These are phyloP conservation scores for Globisporangium acanthophoron DNA, from an alignment of 352 stramenopile genomes.

Conservation along the genomic window DNA sequence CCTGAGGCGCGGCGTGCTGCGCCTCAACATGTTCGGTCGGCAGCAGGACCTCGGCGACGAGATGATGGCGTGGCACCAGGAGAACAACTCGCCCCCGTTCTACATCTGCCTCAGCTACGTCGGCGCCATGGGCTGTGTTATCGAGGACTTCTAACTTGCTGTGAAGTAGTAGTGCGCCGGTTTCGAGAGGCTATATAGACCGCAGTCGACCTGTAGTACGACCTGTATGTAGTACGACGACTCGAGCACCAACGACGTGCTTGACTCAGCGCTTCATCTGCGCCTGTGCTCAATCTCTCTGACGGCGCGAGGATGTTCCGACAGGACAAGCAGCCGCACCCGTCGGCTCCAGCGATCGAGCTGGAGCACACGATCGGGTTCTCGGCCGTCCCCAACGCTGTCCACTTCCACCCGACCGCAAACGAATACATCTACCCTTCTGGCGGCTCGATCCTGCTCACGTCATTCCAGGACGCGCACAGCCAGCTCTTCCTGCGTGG, in stretches of 20 bases:
- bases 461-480: conserved; percentile 68
- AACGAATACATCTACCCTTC: conserved; percentile 84
- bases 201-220: no score
- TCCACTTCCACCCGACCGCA: conserved; percentile 82
- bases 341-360: conserved; percentile 45
- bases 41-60: conserved; percentile 46
- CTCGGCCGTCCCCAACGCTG: conserved; percentile 67
- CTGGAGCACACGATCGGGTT: conserved; percentile 93
- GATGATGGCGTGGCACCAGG: conserved; percentile 34
- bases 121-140: conserved; percentile 15
- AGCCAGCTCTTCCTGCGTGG: conserved; percentile 82
- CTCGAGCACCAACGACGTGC: not conserved
- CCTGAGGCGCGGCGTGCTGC: conserved; percentile 40
- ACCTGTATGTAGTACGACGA: not conserved
- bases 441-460: conserved; percentile 84
- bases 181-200: not conserved
- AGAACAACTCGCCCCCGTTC: conserved; percentile 43
- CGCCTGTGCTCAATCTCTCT: not conserved
- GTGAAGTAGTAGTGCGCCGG: not conserved
- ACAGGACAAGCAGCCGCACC: conserved; percentile 2
- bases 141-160: not conserved
- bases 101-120: conserved; percentile 79
- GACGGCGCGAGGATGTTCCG: not conserved
- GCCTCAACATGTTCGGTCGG: conserved; percentile 46
- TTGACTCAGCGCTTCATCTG: conserved; percentile 10